A percentile compares a stretch with the other conserved stretches of the same genome.
phyloP scores from a whole-genome alignment of 2,329 filamentous ascomycete species.

The Zasmidium cellare region DNA sequence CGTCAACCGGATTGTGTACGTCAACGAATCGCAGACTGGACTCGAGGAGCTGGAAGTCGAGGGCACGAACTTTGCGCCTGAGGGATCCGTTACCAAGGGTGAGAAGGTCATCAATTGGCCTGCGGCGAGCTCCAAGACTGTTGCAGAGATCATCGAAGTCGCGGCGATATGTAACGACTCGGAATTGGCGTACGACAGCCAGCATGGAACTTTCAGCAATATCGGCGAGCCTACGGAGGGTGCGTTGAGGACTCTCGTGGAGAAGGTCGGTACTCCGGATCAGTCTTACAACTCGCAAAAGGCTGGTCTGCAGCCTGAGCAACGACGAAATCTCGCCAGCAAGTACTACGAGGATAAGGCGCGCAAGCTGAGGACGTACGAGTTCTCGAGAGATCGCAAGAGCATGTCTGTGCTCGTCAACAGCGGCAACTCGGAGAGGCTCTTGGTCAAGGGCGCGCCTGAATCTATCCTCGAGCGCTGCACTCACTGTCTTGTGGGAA shows the following conservation, averaged over 20 bases:
- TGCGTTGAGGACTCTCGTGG: slow-evolving; percentile 82
- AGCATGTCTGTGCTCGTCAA: slow-evolving; percentile 96
- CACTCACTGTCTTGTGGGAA: slow-evolving; percentile 75
- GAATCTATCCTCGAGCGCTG: slow-evolving; percentile 94
- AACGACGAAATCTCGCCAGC: slow-evolving; percentile 79
- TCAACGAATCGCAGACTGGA: slow-evolving; percentile 70
- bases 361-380: slow-evolving; percentile 80
- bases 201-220: slow-evolving; percentile 71
- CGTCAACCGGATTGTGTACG: slow-evolving; percentile 85
- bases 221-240: slow-evolving; percentile 96
- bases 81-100: slow-evolving; percentile 67
- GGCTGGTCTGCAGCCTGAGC: slow-evolving; percentile 48
- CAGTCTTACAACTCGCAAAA: slow-evolving; percentile 57
- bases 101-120: slow-evolving; percentile 70
- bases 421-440: slow-evolving; percentile 67
- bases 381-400: slow-evolving; percentile 97
- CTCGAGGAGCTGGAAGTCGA: slow-evolving; percentile 87
- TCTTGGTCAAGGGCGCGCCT: slow-evolving; percentile 94
- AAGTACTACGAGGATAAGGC: slow-evolving; percentile 77
- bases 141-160: slow-evolving; percentile 73
- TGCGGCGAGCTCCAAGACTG: slow-evolving; percentile 69
- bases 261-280: slow-evolving; percentile 88
- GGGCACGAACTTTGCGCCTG: slow-evolving; percentile 87
- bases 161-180: slow-evolving; percentile 85
- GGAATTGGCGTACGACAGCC: slow-evolving; percentile 76